Percentiles rank a stretch among this genome's conserved stretches.
Evolutionary conservation across 169 alveolate species (phyloP).

Genomic region (Neospora caninum): DNA sequence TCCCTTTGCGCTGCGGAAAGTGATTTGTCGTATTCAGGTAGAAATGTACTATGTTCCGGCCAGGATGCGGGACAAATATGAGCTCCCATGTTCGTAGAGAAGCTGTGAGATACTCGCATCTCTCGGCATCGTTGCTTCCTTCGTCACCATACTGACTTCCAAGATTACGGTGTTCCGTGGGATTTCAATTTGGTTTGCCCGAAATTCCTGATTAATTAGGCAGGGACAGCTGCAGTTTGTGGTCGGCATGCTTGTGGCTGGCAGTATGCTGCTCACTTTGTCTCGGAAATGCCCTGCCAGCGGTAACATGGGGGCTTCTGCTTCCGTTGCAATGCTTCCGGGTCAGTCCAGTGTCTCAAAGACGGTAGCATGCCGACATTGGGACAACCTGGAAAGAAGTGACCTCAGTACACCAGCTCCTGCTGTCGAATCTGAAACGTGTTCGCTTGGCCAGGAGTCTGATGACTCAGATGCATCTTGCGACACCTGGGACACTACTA

Average conservation of each 20-base stretch:
- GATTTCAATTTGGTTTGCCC: too few relatives aligned
- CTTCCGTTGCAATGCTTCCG: conserved; percentile 23
- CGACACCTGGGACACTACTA: conserved; percentile 15
- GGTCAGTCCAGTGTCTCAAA: not conserved
- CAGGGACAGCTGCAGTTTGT: too few relatives aligned
- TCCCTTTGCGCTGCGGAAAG: not conserved
- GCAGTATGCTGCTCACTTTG: conserved; percentile 38
- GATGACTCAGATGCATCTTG: conserved; percentile 13
- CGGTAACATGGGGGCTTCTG: conserved; percentile 30
- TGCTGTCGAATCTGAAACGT: not conserved
- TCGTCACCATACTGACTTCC: not conserved
- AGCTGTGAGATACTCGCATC: not conserved
- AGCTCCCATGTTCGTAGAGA: not conserved
- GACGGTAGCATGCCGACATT: not conserved
- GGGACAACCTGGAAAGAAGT: not conserved
- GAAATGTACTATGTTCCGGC: not conserved
- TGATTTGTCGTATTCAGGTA: not conserved
- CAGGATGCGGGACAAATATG: not conserved
- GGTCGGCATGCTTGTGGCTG: not conserved
- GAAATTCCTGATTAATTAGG: too few relatives aligned
- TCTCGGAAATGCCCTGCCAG: conserved; percentile 20
- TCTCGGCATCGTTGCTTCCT: not conserved
- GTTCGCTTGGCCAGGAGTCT: not conserved
- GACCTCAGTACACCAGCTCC: not conserved
- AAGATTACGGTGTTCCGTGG: not conserved